phyloP scores from a whole-genome alignment of 805 yeast genomes.

The Kodamaea neixiangensis region DNA sequence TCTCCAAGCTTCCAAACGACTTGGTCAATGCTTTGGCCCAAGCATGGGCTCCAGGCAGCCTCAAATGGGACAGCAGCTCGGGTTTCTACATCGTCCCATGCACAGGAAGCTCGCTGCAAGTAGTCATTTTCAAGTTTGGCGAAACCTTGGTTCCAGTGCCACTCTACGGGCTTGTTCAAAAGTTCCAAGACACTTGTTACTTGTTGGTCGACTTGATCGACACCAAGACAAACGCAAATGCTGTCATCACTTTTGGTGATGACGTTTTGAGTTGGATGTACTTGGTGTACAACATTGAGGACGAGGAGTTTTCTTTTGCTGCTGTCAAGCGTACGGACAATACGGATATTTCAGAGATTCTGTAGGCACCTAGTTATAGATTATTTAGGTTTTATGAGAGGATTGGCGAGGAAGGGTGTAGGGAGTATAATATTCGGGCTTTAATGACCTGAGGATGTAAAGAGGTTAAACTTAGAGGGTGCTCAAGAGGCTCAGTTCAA shows the following conservation, averaged over 20 bases:
- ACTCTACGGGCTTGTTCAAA: constrained; percentile 6
- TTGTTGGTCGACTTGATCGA: constrained; percentile 7
- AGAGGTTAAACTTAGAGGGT: too few relatives aligned
- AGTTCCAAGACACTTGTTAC: constrained; percentile 10
- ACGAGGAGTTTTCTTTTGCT: constrained; percentile 50
- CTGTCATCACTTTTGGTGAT: constrained; percentile 52
- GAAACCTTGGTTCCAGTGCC: constrained; percentile 9
- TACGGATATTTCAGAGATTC: constrained; percentile 32
- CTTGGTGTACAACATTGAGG: constrained; percentile 62
- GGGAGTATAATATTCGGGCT: too few relatives aligned
- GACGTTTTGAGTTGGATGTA: constrained; percentile 62
- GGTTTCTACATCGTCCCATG: constrained; percentile 11
- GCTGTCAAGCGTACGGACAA: constrained; percentile 26
- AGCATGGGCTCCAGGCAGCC: constrained; percentile 6
- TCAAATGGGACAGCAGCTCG: constrained; percentile 7
- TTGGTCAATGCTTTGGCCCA: constrained; percentile 8
- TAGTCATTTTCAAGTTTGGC: constrained; percentile 9
- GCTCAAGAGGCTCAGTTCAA: too few relatives aligned
- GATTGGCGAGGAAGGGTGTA: neutral
- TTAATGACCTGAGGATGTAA: too few relatives aligned
- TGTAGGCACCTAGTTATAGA: neutral
- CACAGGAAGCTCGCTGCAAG: neutral
- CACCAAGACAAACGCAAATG: constrained; percentile 1
- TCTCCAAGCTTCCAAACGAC: constrained; percentile 9
- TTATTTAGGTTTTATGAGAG: neutral